These are phyloP conservation scores for Tylopilus subfusipes DNA, from an alignment of 768 basidiomycete genomes.

Conservation along the genomic window DNA sequence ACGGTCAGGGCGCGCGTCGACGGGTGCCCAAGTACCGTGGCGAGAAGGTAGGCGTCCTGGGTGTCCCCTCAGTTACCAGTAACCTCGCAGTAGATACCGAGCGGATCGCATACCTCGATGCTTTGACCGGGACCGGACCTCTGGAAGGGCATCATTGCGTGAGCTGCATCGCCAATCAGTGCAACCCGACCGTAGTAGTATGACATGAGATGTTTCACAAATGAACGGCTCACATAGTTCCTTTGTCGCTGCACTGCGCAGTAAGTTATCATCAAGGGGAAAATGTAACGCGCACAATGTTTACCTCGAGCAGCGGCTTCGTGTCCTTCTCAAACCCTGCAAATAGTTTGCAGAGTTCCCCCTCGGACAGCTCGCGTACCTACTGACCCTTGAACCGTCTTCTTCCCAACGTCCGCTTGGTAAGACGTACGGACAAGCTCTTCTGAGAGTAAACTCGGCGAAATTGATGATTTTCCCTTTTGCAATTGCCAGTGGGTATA, in stretches of 20 bases:
- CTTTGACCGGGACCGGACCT: constrained; percentile 44
- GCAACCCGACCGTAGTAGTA: constrained; percentile 53
- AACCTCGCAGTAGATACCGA: not conserved
- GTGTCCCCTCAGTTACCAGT: not conserved
- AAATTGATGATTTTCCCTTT: constrained; percentile 59
- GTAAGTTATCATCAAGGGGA: not conserved
- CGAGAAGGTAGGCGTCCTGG: constrained; percentile 37
- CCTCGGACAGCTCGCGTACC: constrained; percentile 44
- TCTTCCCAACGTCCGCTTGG: constrained; percentile 11
- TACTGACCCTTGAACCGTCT: constrained; percentile 36
- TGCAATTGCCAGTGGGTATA: constrained; percentile 61
- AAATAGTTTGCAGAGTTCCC: constrained; percentile 46
- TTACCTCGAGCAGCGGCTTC: constrained; percentile 51
- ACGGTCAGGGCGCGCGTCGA: constrained; percentile 39
- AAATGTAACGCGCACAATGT: constrained; percentile 8
- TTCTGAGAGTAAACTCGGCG: constrained; percentile 52
- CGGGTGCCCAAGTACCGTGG: constrained; percentile 43
- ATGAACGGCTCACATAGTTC: constrained; percentile 64
- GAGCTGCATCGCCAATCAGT: constrained; percentile 43
- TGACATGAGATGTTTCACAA: constrained; percentile 47
- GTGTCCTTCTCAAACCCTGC: constrained; percentile 58
- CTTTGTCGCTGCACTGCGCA: constrained; percentile 52
- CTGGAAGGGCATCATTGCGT: constrained; percentile 42
- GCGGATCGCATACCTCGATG: constrained; percentile 36
- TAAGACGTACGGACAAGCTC: constrained; percentile 51